A percentile compares a stretch with the other conserved stretches of the same genome.
Evolutionary conservation across 164 flowering plant species (phyloP).

Genomic region (Kalanchoe fedtschenkoi): DNA sequence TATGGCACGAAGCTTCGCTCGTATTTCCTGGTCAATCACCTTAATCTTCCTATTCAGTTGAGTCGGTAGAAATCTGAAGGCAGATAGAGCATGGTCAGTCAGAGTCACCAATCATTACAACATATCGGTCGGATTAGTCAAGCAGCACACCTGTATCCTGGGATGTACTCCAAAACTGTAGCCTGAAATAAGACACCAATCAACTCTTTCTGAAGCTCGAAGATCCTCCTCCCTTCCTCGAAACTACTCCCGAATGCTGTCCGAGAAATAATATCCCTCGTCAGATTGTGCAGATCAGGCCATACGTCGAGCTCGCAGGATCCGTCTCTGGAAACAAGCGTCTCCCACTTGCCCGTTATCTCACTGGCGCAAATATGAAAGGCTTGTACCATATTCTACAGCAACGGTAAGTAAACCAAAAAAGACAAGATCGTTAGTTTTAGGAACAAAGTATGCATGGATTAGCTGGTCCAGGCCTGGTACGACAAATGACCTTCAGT

Average conservation of each 20-base stretch:
- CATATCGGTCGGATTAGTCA: too few relatives aligned
- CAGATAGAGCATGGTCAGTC: not conserved
- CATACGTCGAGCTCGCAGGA: constrained; percentile 20
- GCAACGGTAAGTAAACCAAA: not conserved
- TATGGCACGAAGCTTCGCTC: constrained; percentile 16
- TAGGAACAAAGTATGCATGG: too few relatives aligned
- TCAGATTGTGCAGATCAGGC: constrained; percentile 16
- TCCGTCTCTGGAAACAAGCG: not conserved
- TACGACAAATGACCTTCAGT: constrained; percentile 4
- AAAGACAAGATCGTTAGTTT: too few relatives aligned
- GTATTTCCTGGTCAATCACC: constrained; percentile 19
- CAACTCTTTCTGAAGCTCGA: constrained; percentile 17
- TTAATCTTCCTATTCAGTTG: constrained; percentile 30
- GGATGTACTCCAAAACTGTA: constrained; percentile 11
- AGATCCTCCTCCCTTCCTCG: constrained; percentile 22
- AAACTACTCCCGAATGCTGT: constrained; percentile 25
- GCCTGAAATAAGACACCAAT: not conserved
- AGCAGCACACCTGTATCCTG: constrained; percentile 25
- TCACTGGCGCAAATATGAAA: not conserved
- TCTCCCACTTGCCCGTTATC: constrained; percentile 5
- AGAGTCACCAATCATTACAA: not conserved
- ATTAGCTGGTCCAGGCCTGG: too few relatives aligned
- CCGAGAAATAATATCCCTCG: constrained; percentile 23
- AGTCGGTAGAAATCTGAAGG: constrained; percentile 39
- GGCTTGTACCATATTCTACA: constrained; percentile 2